Conservation (phyloP, 495 filamentous ascomycete genomes). For the Poronia punctata region DNA sequence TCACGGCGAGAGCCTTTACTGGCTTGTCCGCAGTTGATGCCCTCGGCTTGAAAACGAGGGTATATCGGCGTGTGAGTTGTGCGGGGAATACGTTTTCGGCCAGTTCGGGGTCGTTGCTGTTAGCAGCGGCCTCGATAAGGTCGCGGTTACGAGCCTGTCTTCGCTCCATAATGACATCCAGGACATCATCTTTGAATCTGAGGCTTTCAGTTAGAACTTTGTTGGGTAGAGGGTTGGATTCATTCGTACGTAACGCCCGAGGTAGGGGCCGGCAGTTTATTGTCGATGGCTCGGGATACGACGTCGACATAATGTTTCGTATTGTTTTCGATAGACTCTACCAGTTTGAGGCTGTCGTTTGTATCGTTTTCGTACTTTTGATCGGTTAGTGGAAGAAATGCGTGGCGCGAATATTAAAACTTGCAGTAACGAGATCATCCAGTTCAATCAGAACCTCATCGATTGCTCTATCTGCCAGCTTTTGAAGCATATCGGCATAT, state of each 20-base stretch:
- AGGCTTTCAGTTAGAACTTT: slow-evolving; percentile 4
- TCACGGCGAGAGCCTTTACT: slow-evolving; percentile 84
- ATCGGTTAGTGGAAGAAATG: slow-evolving; percentile 5
- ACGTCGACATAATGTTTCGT: slow-evolving; percentile 94
- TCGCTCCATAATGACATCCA: slow-evolving; percentile 93
- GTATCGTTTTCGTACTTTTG: slow-evolving; percentile 65
- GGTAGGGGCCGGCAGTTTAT: slow-evolving; percentile 71
- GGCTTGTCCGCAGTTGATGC: slow-evolving; percentile 62
- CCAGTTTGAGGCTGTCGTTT: slow-evolving; percentile 65
- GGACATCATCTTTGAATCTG: slow-evolving; percentile 93
- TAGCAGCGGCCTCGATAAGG: slow-evolving; percentile 59
- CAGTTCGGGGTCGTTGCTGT: slow-evolving; percentile 52
- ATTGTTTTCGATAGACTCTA: slow-evolving; percentile 79
- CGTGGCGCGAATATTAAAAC: slow-evolving; percentile 9
- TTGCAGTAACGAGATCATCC: slow-evolving; percentile 72
- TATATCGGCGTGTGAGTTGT: slow-evolving; percentile 88
- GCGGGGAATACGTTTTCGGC: slow-evolving; percentile 72
- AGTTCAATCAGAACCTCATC: slow-evolving; percentile 78
- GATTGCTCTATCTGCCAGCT: slow-evolving; percentile 70
- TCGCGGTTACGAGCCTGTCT: slow-evolving; percentile 78
- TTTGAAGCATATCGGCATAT: slow-evolving; percentile 85
- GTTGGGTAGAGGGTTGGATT: not conserved
- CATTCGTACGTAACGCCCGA: slow-evolving; percentile 64
- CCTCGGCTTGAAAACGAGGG: slow-evolving; percentile 88
- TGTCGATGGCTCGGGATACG: slow-evolving; percentile 80